Evolutionary conservation across 768 basidiomycete species (phyloP), one percentile per base, ranked within the genome.

Genomic region (Termitomyces sp.): DNA sequence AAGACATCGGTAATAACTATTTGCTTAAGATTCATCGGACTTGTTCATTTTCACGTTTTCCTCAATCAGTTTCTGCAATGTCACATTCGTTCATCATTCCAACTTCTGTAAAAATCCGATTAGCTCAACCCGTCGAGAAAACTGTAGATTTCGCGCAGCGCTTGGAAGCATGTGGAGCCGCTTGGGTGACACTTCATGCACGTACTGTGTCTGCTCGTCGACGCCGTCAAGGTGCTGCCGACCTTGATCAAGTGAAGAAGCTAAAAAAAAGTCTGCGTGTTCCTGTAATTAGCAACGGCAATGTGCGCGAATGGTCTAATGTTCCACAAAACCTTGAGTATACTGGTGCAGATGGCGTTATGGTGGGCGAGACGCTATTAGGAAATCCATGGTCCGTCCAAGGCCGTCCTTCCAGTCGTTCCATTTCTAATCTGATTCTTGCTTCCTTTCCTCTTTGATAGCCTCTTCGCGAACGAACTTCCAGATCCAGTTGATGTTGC

Each of bases 331-430:
- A 91, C 66, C 67, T 79, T 53, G 66, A 69, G 33, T 74, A 73
- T 48, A 89, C 89, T 3, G 75, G 79, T 16, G 88, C 88, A 46
- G 84, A 89, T 64, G 91, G 91, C 9, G 68, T 87, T 56, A 93
- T 93, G 91, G 87, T 91, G 1, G 91, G 88, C 9, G 90, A 92
- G 67, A 81, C 83, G n/a, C 71, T 92, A 36, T 75, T 91, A 5
- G 82, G 81, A 18, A 91, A 93, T 71, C 89, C 89, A 34, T 85
- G 82, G 90, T 91, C 31, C 27, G 66, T 61, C 47, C 16, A 54
- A 33, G 20, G 9, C 20, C 27, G 30, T 58, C 37, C 50, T 45
- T 51, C 16, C 22, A 24, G 20, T 15, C 27, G 24, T 53, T 46
- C 41, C 41, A 12, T 58, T 49, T 22, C 52, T 24, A 31, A n/a